A percentile compares a stretch with the other conserved stretches of the same genome.
Conservation (phyloP, 345 rosid species). For the Anastatica hierochuntica region DNA sequence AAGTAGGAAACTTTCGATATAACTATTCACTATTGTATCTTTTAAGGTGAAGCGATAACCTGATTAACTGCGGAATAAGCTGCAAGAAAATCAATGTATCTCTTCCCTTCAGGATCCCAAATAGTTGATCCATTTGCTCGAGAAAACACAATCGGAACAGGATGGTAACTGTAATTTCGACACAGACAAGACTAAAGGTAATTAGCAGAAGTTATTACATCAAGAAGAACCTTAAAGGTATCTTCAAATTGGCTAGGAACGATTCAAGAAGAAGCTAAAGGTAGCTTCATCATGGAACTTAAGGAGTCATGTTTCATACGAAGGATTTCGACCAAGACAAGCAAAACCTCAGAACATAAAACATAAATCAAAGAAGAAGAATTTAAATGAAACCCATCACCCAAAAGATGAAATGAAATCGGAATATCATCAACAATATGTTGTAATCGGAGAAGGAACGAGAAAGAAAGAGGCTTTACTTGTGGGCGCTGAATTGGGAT, state of each 20-base stretch:
- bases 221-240: too few relatives aligned
- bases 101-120: conserved; percentile 93
- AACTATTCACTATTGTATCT: neutral
- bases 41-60: too few relatives aligned
- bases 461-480: conserved; percentile 35
- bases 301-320: neutral
- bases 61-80: conserved; percentile 97
- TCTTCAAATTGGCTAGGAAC: neutral
- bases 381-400: too few relatives aligned
- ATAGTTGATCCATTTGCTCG: conserved; percentile 73
- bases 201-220: neutral
- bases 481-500: conserved; percentile 80
- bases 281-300: too few relatives aligned
- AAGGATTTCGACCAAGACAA: neutral
- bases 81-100: conserved; percentile 83
- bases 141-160: conserved; percentile 88
- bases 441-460: too few relatives aligned
- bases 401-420: too few relatives aligned
- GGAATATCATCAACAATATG: too few relatives aligned
- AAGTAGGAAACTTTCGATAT: neutral
- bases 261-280: too few relatives aligned
- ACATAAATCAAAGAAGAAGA: too few relatives aligned
- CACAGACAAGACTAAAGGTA: neutral
- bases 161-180: conserved; percentile 63
- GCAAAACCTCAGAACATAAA: neutral